Evolutionary conservation across 164 flowering plant genomes (phyloP).

Genomic region (Annona cherimola): DNA sequence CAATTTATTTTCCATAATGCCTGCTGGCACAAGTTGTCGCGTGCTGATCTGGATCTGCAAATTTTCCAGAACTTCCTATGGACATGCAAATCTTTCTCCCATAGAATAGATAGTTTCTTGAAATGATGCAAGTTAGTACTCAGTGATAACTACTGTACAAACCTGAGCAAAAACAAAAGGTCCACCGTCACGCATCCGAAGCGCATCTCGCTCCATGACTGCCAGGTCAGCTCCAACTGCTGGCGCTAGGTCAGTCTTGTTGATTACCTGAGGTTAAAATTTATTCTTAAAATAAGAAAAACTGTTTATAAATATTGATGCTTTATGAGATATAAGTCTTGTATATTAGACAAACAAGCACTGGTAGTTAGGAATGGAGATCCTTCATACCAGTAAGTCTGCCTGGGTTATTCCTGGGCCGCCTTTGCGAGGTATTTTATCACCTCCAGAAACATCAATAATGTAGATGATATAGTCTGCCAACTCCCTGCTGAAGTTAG

Average conservation of each 20-base stretch:
- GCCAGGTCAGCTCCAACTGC: slow-evolving; percentile 92
- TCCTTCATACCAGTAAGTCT: slow-evolving; percentile 68
- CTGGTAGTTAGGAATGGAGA: background rate
- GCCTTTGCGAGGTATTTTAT: slow-evolving; percentile 96
- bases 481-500: slow-evolving; percentile 94
- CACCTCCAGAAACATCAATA: slow-evolving; percentile 95
- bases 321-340: no score
- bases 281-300: background rate
- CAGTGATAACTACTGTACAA: background rate
- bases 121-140: background rate
- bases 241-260: slow-evolving; percentile 91
- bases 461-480: slow-evolving; percentile 96
- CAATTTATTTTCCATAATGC: no score
- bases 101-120: background rate
- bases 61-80: background rate
- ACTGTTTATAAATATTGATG: no score
- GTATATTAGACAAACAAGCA: no score
- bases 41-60: background rate
- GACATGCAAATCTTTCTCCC: background rate
- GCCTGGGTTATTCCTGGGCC: slow-evolving; percentile 99
- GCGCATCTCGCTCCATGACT: slow-evolving; percentile 95
- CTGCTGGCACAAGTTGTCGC: no score
- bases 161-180: slow-evolving; percentile 99
- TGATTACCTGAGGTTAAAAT: slow-evolving; percentile 59
- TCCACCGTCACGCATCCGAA: slow-evolving; percentile 96